Evolutionary conservation across 1,139 yeast genomes (phyloP).

Genomic region (Wickerhamiella pararugosa): DNA sequence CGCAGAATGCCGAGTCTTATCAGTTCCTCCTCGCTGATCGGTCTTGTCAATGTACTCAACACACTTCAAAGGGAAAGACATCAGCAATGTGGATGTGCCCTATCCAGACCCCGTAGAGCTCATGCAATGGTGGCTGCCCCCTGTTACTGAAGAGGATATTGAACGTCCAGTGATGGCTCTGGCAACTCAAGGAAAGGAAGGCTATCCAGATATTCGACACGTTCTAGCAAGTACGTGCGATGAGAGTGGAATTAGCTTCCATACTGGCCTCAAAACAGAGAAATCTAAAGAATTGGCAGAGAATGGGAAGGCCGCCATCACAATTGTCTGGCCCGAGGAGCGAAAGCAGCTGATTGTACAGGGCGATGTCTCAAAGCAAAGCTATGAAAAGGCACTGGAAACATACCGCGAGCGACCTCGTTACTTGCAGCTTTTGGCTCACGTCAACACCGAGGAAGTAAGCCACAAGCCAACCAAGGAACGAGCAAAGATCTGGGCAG

Average conservation of each 20-base stretch:
- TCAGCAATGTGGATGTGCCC: neutral
- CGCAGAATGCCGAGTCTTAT: too few species aligned
- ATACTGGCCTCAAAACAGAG: neutral
- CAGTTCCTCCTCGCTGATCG: too few species aligned
- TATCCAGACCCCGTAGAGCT: slow-evolving; percentile 1
- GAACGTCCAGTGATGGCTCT: slow-evolving; percentile 3
- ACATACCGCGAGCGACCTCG: slow-evolving; percentile 1
- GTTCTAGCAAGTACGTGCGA: neutral
- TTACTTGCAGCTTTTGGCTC: slow-evolving; percentile 1
- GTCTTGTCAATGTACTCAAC: too few species aligned
- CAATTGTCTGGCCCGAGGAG: slow-evolving; percentile 2
- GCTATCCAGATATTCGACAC: slow-evolving; percentile 3
- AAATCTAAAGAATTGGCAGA: neutral
- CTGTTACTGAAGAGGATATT: neutral
- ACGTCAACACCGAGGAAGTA: neutral
- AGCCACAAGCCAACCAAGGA: slow-evolving; percentile 1
- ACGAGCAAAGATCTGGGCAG: neutral
- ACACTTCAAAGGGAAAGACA: too few species aligned
- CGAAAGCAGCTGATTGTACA: slow-evolving; percentile 3
- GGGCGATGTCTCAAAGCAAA: neutral
- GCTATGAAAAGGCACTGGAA: neutral
- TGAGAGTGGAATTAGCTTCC: neutral
- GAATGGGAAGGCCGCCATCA: neutral
- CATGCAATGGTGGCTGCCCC: slow-evolving; percentile 3
- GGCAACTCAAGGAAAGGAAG: slow-evolving; percentile 1